These are phyloP conservation scores for Aplosporella prunicola DNA, from an alignment of 2,329 filamentous ascomycete genomes.

Conservation along the genomic window DNA sequence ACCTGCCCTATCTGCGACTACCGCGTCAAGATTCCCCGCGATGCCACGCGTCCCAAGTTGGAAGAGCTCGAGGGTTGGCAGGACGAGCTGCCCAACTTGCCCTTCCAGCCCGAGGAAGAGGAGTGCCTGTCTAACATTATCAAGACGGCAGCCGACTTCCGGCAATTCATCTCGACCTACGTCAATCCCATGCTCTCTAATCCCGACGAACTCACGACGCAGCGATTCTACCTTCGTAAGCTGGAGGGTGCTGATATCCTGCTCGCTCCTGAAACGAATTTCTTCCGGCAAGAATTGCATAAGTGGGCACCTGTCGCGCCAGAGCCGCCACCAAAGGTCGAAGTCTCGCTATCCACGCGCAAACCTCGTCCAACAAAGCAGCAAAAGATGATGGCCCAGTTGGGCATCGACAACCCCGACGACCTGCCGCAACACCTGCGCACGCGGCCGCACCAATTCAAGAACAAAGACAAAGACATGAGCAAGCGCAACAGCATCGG, in stretches of 20 bases:
- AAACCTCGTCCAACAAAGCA: constrained; percentile 95
- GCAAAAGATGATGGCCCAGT: constrained; percentile 83
- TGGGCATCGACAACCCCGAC: constrained; percentile 82
- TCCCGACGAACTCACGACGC: constrained; percentile 75
- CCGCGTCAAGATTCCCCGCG: constrained; percentile 90
- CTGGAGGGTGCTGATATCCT: constrained; percentile 95
- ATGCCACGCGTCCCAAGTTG: constrained; percentile 88
- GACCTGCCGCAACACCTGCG: constrained; percentile 77
- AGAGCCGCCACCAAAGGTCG: constrained; percentile 72
- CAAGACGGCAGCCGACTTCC: constrained; percentile 72
- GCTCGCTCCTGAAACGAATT: constrained; percentile 89
- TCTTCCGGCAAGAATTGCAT: constrained; percentile 90
- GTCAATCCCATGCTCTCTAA: constrained; percentile 75
- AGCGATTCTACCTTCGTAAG: constrained; percentile 92
- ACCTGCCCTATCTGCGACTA: constrained; percentile 98
- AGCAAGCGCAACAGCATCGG: constrained; percentile 17
- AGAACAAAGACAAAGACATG: constrained; percentile 12
- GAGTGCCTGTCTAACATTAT: constrained; percentile 78
- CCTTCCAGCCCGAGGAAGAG: constrained; percentile 95
- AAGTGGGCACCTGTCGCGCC: constrained; percentile 89
- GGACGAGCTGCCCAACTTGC: constrained; percentile 68
- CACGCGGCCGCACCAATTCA: constrained; percentile 48
- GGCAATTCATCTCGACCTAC: constrained; percentile 68
- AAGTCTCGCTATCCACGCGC: constrained; percentile 80
- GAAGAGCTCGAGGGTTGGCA: constrained; percentile 81